A percentile compares a stretch with the other conserved stretches of the same genome.
phyloP scores from a whole-genome alignment of 2,329 filamentous ascomycete genomes.

The Verticillium nubilum region DNA sequence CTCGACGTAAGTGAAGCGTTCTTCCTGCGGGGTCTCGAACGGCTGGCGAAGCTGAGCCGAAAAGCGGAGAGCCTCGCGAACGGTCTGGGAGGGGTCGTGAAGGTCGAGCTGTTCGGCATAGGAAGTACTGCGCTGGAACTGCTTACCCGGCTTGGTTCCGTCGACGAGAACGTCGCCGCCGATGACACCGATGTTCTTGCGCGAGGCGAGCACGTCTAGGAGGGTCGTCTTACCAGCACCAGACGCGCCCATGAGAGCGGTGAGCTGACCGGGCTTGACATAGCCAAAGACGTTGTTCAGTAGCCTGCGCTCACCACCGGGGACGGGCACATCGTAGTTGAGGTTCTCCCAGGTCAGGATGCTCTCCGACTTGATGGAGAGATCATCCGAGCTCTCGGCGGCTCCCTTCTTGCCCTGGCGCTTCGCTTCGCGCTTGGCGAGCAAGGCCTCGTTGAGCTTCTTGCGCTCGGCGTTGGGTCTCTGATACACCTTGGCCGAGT shows the following conservation, averaged over 20 bases:
- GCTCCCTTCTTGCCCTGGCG: conserved; percentile 40
- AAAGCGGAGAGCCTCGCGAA: conserved; percentile 59
- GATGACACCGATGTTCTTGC: conserved; percentile 59
- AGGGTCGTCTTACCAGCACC: conserved; percentile 87
- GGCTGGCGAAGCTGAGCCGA: conserved; percentile 57
- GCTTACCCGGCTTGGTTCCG: conserved; percentile 47
- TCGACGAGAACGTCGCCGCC: conserved; percentile 53
- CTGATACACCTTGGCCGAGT: conserved; percentile 70
- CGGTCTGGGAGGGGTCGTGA: conserved; percentile 57
- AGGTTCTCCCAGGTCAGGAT: conserved; percentile 85
- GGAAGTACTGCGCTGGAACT: conserved; percentile 57
- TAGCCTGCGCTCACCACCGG: conserved; percentile 49
- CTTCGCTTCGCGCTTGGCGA: conserved; percentile 52
- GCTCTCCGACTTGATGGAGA: conserved; percentile 54
- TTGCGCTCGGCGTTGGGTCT: conserved; percentile 64
- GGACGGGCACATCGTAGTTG: conserved; percentile 66
- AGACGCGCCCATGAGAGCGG: conserved; percentile 72
- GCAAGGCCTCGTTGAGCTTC: conserved; percentile 58
- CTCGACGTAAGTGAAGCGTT: conserved; percentile 56
- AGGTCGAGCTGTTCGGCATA: conserved; percentile 60
- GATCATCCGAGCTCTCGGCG: conserved; percentile 39
- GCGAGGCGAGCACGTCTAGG: conserved; percentile 64
- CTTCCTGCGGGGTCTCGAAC: conserved; percentile 43
- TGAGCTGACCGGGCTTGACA: conserved; percentile 71
- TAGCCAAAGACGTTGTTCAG: conserved; percentile 58